Base-by-base conservation (phyloP, 129 eudicot species). In the Apium graveolens region DNA sequence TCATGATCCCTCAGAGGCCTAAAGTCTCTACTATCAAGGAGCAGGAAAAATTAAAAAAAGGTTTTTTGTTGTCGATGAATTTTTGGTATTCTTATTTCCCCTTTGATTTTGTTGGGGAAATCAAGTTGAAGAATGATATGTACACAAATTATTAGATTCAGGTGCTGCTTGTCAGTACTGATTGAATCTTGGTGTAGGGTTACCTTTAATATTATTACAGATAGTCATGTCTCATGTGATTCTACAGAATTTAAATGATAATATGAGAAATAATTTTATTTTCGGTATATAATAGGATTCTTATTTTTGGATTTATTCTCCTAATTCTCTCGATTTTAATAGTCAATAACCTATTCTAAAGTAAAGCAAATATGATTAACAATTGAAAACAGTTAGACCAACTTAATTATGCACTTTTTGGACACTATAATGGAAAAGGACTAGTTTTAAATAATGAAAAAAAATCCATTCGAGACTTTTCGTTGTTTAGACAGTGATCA, bases 1-100 rank as follows among this genome's bases (percentile, higher is more conserved):
- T n/a, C n/a, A n/a, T n/a, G n/a, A n/a, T n/a, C n/a, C n/a, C n/a
- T n/a, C n/a, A n/a, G n/a, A n/a, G n/a, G n/a, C n/a, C n/a, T n/a
- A n/a, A n/a, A n/a, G n/a, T n/a, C n/a, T n/a, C n/a, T n/a, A 21
- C 80, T 83, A 80, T 70, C 88, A 29, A 42, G 2, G 45, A 42
- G 10, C 14, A 42, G 45, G 45, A n/a, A n/a, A n/a, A n/a, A n/a
- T n/a, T n/a, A n/a, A n/a, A n/a, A n/a, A n/a, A n/a, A n/a, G 37
- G 37, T 35, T 35, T 35, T 3, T 35, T 35, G 37, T 35, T n/a
- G n/a, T n/a, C 37, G 37, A 35, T 1, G 37, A 35, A 42, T 14
- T 16, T 14, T 3, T 14, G 16, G 21, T 17, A 16, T 3, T 48
- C 53, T 48, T 4, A 48, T 45, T 45, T 45, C 5, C 51, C 55